Percentiles rank a stretch among this genome's conserved stretches.
Conservation (phyloP, 306 rosid species). For the Trichosanthes cucumerina region DNA sequence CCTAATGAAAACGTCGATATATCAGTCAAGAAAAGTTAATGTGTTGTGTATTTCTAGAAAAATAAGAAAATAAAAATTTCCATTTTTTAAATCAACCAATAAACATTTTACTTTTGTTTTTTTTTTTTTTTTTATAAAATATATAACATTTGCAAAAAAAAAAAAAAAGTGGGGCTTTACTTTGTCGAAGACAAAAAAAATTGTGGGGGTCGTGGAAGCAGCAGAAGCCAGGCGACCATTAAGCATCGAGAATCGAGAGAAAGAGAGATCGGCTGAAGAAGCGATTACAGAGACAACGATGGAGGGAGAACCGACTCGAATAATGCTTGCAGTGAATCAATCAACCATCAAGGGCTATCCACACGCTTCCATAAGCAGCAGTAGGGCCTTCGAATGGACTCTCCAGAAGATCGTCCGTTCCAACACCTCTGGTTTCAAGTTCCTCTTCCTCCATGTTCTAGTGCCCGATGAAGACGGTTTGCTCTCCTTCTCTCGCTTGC, state of each 20-base stretch:
- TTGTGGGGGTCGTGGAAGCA: background rate
- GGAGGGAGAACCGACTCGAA: constrained; percentile 48
- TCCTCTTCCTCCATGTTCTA: constrained; percentile 78
- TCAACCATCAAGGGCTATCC: constrained; percentile 87
- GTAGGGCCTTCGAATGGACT: constrained; percentile 83
- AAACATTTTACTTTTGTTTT: no score
- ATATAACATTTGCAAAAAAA: no score
- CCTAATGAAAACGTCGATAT: no score
- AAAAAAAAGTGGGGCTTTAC: no score
- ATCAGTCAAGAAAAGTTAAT: no score
- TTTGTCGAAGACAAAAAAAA: background rate
- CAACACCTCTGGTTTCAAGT: constrained; percentile 49
- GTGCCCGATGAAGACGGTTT: constrained; percentile 92
- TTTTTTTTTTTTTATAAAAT: no score
- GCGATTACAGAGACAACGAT: background rate
- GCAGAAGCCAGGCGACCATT: background rate
- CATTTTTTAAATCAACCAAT: no score
- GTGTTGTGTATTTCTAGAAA: no score
- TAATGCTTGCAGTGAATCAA: constrained; percentile 77
- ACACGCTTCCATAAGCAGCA: constrained; percentile 79
- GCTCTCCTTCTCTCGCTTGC: constrained; percentile 10
- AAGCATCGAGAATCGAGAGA: background rate
- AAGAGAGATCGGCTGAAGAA: background rate
- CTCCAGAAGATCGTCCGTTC: constrained; percentile 65
- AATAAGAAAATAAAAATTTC: no score